A percentile compares a stretch with the other conserved stretches of the same genome.
These are phyloP conservation scores for Annulohypoxylon truncatum DNA, from an alignment of 2,329 filamentous ascomycete genomes.

Conservation along the genomic window DNA sequence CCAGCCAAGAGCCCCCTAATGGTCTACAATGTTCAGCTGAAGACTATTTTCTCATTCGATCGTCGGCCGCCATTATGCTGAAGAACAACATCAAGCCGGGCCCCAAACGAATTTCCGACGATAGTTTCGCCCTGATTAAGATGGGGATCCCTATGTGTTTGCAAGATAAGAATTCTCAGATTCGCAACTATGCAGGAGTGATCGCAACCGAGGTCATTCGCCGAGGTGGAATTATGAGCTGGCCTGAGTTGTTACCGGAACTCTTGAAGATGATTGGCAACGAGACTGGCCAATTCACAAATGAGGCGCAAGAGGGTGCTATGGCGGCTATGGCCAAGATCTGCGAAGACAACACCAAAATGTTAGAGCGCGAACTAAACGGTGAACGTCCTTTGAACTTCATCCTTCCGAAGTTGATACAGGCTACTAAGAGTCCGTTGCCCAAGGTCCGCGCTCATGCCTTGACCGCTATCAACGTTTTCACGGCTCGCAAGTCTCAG, in stretches of 20 bases:
- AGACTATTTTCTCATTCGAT: conserved; percentile 81
- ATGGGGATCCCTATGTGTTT: conserved; percentile 81
- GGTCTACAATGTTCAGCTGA: conserved; percentile 68
- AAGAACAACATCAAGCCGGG: conserved; percentile 89
- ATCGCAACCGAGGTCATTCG: conserved; percentile 93
- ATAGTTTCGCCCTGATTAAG: conserved; percentile 81
- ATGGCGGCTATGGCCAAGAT: conserved; percentile 95
- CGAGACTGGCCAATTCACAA: conserved; percentile 72
- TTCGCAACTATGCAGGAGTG: conserved; percentile 89
- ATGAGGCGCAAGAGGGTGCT: conserved; percentile 86
- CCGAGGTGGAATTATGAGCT: conserved; percentile 85
- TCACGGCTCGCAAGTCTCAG: conserved; percentile 85
- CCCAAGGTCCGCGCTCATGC: conserved; percentile 83
- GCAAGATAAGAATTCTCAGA: conserved; percentile 82
- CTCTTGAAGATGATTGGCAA: conserved; percentile 83
- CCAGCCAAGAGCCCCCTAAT: conserved; percentile 71
- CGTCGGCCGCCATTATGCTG: conserved; percentile 90
- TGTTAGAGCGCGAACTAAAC: conserved; percentile 87
- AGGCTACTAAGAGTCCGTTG: conserved; percentile 81
- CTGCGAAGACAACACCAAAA: conserved; percentile 92
- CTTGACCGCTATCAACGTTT: conserved; percentile 88
- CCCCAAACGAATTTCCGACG: conserved; percentile 80
- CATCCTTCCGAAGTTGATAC: conserved; percentile 89
- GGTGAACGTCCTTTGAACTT: conserved; percentile 88
- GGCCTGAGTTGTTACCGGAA: conserved; percentile 90